Evolutionary conservation across 2,329 filamentous ascomycete genomes (phyloP), one percentile per base, ranked within the genome.

Genomic region (Albifimbria verrucaria): DNA sequence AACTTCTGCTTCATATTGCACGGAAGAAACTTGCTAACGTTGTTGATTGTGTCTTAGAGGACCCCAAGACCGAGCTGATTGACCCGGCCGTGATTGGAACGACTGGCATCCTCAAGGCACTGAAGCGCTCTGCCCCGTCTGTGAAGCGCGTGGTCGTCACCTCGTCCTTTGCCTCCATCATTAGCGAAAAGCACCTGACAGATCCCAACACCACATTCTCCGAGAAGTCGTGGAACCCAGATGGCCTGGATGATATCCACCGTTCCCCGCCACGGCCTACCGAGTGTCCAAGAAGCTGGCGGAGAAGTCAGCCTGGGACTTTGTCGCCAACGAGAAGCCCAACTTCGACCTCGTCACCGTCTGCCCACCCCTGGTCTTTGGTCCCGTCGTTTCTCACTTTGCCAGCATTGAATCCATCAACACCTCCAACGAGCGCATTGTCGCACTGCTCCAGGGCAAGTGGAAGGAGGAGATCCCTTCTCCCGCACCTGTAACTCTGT

Each of bases 111-210:
- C 85, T 90, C 32, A 80, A 86, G 58, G 85, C 89, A 18, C 78
- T 93, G 57, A 84, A 87, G 62, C 74, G 76, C 55, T 58, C 81
- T 66, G 65, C 79, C 1, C 80, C 79, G 0, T 58, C 58, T 6
- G 88, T 95, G 50, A 90, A 86, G 72, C 81, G 86, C 55, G 87
- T 95, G 15, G 85, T 88, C 52, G 67, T 86, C 46, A 83, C 80
- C 17, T 79, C 77, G 36, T 82, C 79, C 28, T 82, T 83, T 64
- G 80, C 80, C 20, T 72, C 79, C 55, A 75, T 83, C 59, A 45
- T 82, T 17, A 65, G 75, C 55, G 69, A 71, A 39, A 57, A 62
- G 17, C 64, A 66, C 45, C 53, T 75, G 10, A 48, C 50, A 3
- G 71, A 80, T 63, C 66, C 75, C 0, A 55, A 48, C 25, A 72